A percentile compares a stretch with the other conserved stretches of the same genome.
These are phyloP conservation scores for Artemisia tridentata DNA, from an alignment of 129 eudicot genomes.

Conservation along the genomic window DNA sequence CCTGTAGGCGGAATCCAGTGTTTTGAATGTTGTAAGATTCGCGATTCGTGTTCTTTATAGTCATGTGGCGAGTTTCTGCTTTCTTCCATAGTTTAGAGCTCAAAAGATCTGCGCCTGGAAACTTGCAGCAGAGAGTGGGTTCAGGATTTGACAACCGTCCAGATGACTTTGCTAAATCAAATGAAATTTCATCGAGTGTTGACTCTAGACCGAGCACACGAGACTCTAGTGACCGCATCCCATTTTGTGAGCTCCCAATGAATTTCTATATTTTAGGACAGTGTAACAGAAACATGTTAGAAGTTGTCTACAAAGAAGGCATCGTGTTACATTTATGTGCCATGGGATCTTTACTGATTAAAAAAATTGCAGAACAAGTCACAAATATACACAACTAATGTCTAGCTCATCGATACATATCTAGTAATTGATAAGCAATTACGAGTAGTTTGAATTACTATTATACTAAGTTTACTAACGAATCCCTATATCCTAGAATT, in stretches of 20 bases:
- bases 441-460: too few relatives aligned
- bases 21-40: constrained; percentile 31
- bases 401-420: too few relatives aligned
- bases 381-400: too few relatives aligned
- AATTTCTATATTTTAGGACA: constrained; percentile 41
- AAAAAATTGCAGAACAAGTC: too few relatives aligned
- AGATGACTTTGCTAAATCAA: constrained; percentile 65
- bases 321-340: neutral
- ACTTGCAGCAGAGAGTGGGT: constrained; percentile 58
- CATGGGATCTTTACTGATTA: neutral
- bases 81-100: constrained; percentile 77
- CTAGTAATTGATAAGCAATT: too few relatives aligned
- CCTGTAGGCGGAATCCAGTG: constrained; percentile 35
- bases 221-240: constrained; percentile 70
- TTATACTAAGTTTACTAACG: too few relatives aligned
- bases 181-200: constrained; percentile 74
- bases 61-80: constrained; percentile 37
- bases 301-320: neutral
- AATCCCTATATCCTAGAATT: too few relatives aligned
- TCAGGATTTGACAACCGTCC: constrained; percentile 46
- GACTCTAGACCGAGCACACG: constrained; percentile 81
- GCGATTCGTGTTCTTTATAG: constrained; percentile 25
- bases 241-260: constrained; percentile 75
- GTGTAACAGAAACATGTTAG: constrained; percentile 5
- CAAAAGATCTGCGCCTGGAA: constrained; percentile 73